These are phyloP conservation scores for Forsythia suspensa DNA, from an alignment of 257 asterid species.

Conservation along the genomic window DNA sequence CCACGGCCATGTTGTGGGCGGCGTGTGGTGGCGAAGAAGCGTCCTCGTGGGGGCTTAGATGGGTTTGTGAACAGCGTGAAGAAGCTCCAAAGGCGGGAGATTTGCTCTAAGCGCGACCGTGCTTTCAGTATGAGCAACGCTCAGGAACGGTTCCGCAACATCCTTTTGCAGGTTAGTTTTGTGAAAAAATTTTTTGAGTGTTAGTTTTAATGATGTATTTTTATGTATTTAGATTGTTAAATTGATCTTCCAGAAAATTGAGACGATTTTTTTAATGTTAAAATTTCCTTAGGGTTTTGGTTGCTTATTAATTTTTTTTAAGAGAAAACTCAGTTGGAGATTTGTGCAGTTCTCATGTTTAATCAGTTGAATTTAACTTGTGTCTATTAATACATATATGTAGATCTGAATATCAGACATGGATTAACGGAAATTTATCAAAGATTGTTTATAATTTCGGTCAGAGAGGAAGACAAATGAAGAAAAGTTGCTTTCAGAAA, in stretches of 20 bases:
- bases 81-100: constrained; percentile 95
- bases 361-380: not conserved
- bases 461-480: not conserved
- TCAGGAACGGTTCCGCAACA: constrained; percentile 91
- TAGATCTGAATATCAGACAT: constrained; percentile 19
- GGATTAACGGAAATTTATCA: not conserved
- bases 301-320: constrained; percentile 16
- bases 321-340: not conserved
- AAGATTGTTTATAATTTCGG: not conserved
- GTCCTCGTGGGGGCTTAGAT: constrained; percentile 78
- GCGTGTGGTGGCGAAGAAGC: constrained; percentile 93
- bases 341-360: not conserved
- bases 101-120: constrained; percentile 83
- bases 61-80: constrained; percentile 93
- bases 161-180: constrained; percentile 74
- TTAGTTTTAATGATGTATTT: not conserved
- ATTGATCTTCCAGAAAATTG: not conserved
- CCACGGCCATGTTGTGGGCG: constrained; percentile 92
- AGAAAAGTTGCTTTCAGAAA: not conserved
- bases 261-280: not conserved
- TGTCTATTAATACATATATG: not conserved
- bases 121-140: constrained; percentile 94
- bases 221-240: not conserved
- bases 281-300: constrained; percentile 10
- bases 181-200: not conserved